Base-by-base conservation (phyloP, 192 early-diverging fungal genomes). In the Coemansia sp. region DNA sequence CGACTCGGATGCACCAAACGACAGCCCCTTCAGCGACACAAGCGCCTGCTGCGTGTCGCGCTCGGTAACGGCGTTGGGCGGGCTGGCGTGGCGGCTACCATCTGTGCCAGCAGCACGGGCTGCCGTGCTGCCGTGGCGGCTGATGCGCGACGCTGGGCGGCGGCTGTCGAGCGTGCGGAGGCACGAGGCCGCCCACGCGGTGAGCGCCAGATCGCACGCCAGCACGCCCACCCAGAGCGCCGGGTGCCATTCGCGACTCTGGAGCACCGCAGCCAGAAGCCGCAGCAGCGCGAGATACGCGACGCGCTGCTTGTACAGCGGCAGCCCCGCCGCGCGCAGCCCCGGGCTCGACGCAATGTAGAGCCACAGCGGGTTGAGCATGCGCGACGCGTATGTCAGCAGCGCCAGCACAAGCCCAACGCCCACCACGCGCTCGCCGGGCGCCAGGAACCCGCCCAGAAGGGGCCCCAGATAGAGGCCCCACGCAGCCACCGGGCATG, bases 301-400 rank as follows among this genome's bases (percentile, higher is more conserved):
- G 11, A 71, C 25, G 5, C 68, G 60, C 12, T 53, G 64, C 25
- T 51, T 57, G 24, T 77, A 77, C 23, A 56, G 35, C 30, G 65
- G 60, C 54, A 77, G 49, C 0, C 74, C 74, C 18, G 60, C 33
- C 0, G 58, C 60, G 5, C 74, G 74, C 48, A 64, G 50, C 2
- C 68, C 68, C 19, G 68, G 67, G 24, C 57, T 49, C 24, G 29
- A 57, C 9, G 74, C 74, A 27, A 67, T 46, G 27, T 64, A 57
- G 3, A 77, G 61, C 67, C 68, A 77, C 52, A 77, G 42, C 3
- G 74, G 74, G 48, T 77, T 77, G 35, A 77, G 35, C 52, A 67
- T 21, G 12, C 74, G 63, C 11, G 53, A 50, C 1, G 47, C 10
- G 38, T 60, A 64, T 31, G 68, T 67, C 7, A 58, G 30, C 28